A percentile compares a stretch with the other conserved stretches of the same genome.
Evolutionary conservation across 2,329 filamentous ascomycete genomes (phyloP).

Genomic region (Fusarium devonianum): DNA sequence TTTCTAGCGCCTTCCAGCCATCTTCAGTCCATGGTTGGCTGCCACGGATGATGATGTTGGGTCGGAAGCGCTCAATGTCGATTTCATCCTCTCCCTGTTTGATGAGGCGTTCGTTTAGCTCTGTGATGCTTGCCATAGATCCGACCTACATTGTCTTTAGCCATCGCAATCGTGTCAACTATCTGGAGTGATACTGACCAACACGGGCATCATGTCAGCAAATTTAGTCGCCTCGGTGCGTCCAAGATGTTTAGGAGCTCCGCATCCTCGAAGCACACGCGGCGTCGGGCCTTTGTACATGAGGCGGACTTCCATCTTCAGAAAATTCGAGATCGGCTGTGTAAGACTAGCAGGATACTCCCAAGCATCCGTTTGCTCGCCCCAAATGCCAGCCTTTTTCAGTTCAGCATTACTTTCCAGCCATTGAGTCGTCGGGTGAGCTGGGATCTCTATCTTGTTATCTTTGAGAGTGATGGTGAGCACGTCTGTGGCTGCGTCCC

Average conservation of each 20-base stretch:
- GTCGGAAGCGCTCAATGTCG: conserved; percentile 67
- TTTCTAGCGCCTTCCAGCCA: conserved; percentile 65
- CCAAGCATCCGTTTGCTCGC: conserved; percentile 62
- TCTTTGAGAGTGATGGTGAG: conserved; percentile 57
- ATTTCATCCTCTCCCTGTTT: conserved; percentile 54
- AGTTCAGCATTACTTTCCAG: conserved; percentile 60
- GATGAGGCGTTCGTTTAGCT: conserved; percentile 63
- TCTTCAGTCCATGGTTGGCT: conserved; percentile 67
- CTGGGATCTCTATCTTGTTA: conserved; percentile 58
- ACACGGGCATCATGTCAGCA: conserved; percentile 53
- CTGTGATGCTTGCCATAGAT: conserved; percentile 61
- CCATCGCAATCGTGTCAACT: conserved; percentile 61
- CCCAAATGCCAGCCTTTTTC: conserved; percentile 64
- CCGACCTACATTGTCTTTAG: conserved; percentile 66
- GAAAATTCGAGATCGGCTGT: conserved; percentile 60
- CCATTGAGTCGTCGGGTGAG: conserved; percentile 62
- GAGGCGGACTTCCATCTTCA: conserved; percentile 61
- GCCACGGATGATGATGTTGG: conserved; percentile 68
- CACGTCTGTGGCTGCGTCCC: conserved; percentile 48
- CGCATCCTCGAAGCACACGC: conserved; percentile 63
- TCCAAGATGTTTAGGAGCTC: conserved; percentile 60
- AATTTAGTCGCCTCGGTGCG: conserved; percentile 62
- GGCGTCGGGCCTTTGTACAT: conserved; percentile 68
- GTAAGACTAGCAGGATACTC: conserved; percentile 61
- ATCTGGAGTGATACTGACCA: conserved; percentile 47